A percentile compares a stretch with the other conserved stretches of the same genome.
Conservation (phyloP, 768 basidiomycete species). For the Botryobasidium botryosum region DNA sequence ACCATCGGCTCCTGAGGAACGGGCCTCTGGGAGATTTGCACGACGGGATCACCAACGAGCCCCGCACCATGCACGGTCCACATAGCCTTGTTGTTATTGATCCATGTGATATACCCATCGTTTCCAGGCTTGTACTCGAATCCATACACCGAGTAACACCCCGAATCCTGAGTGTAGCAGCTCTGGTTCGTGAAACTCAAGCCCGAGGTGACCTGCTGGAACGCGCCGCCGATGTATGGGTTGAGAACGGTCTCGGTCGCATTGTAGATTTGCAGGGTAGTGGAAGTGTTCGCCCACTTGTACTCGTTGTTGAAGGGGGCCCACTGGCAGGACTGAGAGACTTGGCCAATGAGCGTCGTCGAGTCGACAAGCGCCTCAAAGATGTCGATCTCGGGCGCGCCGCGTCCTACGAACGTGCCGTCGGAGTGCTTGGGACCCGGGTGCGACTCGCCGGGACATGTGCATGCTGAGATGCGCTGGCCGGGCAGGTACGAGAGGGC, state of each 20-base stretch:
- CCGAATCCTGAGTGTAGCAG: slow-evolving; percentile 40
- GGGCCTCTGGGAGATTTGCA: slow-evolving; percentile 48
- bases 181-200: slow-evolving; percentile 51
- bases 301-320: slow-evolving; percentile 62
- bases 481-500: slow-evolving; percentile 63
- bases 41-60: slow-evolving; percentile 39
- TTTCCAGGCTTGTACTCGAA: slow-evolving; percentile 73
- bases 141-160: slow-evolving; percentile 43
- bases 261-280: slow-evolving; percentile 42
- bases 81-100: slow-evolving; percentile 37
- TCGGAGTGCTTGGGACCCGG: slow-evolving; percentile 70
- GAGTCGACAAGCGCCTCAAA: slow-evolving; percentile 68
- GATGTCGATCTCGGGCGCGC: slow-evolving; percentile 82
- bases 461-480: slow-evolving; percentile 75
- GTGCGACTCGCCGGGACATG: slow-evolving; percentile 70
- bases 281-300: slow-evolving; percentile 44
- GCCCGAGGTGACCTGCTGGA: slow-evolving; percentile 70
- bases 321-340: slow-evolving; percentile 67
- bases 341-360: slow-evolving; percentile 32
- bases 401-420: slow-evolving; percentile 63
- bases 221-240: slow-evolving; percentile 54
- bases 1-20: slow-evolving; percentile 78
- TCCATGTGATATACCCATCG: slow-evolving; percentile 69
- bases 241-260: slow-evolving; percentile 36
- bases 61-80: slow-evolving; percentile 58